Evolutionary conservation across 805 yeast genomes (phyloP).

Genomic region (Starmerella riodocensis): DNA sequence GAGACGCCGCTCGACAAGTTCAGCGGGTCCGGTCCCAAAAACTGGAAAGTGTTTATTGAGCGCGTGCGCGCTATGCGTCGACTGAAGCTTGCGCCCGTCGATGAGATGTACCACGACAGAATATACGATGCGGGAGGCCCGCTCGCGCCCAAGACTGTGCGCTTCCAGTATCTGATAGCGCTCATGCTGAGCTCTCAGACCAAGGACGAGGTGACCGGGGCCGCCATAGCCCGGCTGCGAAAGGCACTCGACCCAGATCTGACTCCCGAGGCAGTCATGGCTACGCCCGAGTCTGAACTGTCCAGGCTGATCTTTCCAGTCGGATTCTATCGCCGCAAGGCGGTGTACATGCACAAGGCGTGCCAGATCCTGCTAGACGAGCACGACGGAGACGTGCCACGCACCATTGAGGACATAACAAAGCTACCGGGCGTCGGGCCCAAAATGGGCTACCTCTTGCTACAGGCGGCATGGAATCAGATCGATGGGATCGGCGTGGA

Average conservation of each 20-base stretch:
- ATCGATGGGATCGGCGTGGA: constrained; percentile 86
- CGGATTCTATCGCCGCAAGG: constrained; percentile 77
- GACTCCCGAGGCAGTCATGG: constrained; percentile 23
- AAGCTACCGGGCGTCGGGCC: constrained; percentile 88
- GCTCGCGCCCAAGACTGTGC: constrained; percentile 26
- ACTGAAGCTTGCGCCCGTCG: constrained; percentile 68
- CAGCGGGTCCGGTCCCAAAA: constrained; percentile 16
- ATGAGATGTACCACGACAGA: constrained; percentile 70
- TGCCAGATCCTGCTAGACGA: constrained; percentile 39
- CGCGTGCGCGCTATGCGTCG: constrained; percentile 51
- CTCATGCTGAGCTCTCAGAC: constrained; percentile 86
- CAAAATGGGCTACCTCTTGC: constrained; percentile 74
- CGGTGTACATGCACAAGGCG: constrained; percentile 52
- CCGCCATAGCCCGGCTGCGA: constrained; percentile 55
- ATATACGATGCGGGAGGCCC: constrained; percentile 31
- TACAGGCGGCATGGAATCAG: constrained; percentile 69
- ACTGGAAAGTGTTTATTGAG: constrained; percentile 23
- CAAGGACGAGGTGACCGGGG: constrained; percentile 71
- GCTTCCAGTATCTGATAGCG: constrained; percentile 67
- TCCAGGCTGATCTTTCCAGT: constrained; percentile 62
- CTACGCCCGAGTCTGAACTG: constrained; percentile 36
- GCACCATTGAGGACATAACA: constrained; percentile 48
- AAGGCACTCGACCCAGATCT: constrained; percentile 32
- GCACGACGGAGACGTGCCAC: constrained; percentile 60
- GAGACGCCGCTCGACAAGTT: neutral